These are phyloP conservation scores for Paramyrothecium roridum DNA, from an alignment of 2,329 filamentous ascomycete species.

Conservation along the genomic window DNA sequence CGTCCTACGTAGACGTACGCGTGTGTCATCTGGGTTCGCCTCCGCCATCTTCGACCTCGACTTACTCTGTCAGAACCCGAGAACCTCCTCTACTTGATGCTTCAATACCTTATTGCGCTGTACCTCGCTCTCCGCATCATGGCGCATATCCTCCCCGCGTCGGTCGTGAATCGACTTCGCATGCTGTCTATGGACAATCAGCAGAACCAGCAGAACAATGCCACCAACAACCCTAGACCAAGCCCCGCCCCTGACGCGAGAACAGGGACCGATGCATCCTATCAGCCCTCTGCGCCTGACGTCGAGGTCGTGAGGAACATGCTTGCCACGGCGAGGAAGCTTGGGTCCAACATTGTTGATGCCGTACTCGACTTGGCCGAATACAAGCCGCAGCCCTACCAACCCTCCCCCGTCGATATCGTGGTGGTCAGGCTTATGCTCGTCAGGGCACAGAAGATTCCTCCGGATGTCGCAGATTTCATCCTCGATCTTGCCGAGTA, in stretches of 20 bases:
- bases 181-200: not conserved
- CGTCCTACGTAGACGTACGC: not conserved
- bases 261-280: too few relatives aligned
- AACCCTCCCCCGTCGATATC: conserved; percentile 46
- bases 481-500: conserved; percentile 61
- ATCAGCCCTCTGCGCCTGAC: conserved; percentile 34
- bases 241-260: too few relatives aligned
- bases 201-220: not conserved
- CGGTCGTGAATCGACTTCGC: conserved; percentile 13
- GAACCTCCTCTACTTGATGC: conserved; percentile 10
- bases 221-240: too few relatives aligned
- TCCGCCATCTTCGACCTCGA: too few relatives aligned
- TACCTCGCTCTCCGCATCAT: conserved; percentile 16
- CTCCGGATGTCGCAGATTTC: conserved; percentile 51
- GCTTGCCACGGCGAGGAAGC: conserved; percentile 35
- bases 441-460: conserved; percentile 38
- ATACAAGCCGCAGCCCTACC: conserved; percentile 52
- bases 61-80: too few relatives aligned
- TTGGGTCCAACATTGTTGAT: conserved; percentile 56
- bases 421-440: conserved; percentile 46
- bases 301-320: conserved; percentile 46
- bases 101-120: conserved; percentile 7
- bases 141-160: conserved; percentile 20
- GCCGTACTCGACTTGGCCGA: conserved; percentile 56
- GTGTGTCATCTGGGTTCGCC: not conserved